Percentiles rank a stretch among this genome's conserved stretches.
Conservation (phyloP, 495 filamentous ascomycete genomes). For the Darksidea phi region DNA sequence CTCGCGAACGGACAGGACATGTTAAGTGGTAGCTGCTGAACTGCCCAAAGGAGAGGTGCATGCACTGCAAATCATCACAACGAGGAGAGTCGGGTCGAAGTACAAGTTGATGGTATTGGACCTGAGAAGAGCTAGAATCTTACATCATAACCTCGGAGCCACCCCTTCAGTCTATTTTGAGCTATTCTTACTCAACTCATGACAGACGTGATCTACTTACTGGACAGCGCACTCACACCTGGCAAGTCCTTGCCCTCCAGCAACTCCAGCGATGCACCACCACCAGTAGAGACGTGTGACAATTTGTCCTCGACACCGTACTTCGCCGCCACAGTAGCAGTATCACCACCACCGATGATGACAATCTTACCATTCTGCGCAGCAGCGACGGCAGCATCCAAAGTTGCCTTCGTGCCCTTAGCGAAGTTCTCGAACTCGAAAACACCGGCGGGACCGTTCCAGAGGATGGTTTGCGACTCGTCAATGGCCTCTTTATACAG, state of each 20-base stretch:
- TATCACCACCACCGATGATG: constrained; percentile 98
- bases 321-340: constrained; percentile 96
- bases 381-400: constrained; percentile 80
- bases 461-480: constrained; percentile 93
- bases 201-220: constrained; percentile 58
- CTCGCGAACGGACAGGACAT: no score
- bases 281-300: constrained; percentile 96
- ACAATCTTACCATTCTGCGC: constrained; percentile 81
- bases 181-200: constrained; percentile 4
- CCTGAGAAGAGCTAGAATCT: background rate
- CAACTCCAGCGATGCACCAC: constrained; percentile 91
- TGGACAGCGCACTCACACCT: constrained; percentile 89
- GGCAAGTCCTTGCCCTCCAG: constrained; percentile 97
- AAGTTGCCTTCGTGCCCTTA: constrained; percentile 81
- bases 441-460: constrained; percentile 94
- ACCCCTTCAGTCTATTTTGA: constrained; percentile 32
- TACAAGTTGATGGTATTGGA: constrained; percentile 6
- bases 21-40: no score
- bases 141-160: constrained; percentile 25
- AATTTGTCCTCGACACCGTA: constrained; percentile 93
- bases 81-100: background rate
- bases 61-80: no score
- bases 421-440: constrained; percentile 97
- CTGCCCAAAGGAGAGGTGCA: no score
- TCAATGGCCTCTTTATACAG: constrained; percentile 81